Evolutionary conservation across 306 rosid genomes (phyloP), one percentile per base, ranked within the genome.

Genomic region (Biancaea sappan): DNA sequence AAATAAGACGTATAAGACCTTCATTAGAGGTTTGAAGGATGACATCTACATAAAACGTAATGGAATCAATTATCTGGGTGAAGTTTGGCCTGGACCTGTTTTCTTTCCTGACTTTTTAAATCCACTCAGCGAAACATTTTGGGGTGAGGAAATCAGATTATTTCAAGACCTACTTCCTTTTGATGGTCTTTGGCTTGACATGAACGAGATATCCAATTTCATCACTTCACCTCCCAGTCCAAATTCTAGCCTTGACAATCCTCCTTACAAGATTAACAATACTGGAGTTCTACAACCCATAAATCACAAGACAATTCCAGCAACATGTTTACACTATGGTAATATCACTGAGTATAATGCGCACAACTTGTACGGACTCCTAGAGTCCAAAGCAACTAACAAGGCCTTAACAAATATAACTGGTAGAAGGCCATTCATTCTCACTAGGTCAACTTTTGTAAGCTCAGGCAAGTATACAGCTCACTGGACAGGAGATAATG

Each of bases 401-500:
- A 83, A 69, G 56, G 96, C 89, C 41, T 86, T 94, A 13, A 28
- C 62, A 34, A 37, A 76, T 66, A 75, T 80, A 34, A 91, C 85
- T 75, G 90, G 96, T 75, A 91, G 71, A 83, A 89, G 98, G 86
- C 98, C 98, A 22, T 94, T 94, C 76, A 34, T 94, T 63, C 87
- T 94, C 16, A 56, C 89, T 38, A 89, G 97, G 83, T 94, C 98
- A 31, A 94, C 96, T 76, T 94, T 88, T 84, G 86, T 91, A 3
- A 80, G 97, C 83, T 89, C 98, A 22, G 98, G 98, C 15, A 91
- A 78, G 88, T 91, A 91, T 80, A 29, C 91, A 31, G 98, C 97
- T 2, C 98, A 94, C 58, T 94, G 98, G 97, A 94, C 98, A 13
- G 97, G 97, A 83, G 97, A 94, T 44, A 94, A 89, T 80, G 88